Conservation (phyloP, 371 early-diverging fungal genomes). For the Parasitella parasitica region DNA sequence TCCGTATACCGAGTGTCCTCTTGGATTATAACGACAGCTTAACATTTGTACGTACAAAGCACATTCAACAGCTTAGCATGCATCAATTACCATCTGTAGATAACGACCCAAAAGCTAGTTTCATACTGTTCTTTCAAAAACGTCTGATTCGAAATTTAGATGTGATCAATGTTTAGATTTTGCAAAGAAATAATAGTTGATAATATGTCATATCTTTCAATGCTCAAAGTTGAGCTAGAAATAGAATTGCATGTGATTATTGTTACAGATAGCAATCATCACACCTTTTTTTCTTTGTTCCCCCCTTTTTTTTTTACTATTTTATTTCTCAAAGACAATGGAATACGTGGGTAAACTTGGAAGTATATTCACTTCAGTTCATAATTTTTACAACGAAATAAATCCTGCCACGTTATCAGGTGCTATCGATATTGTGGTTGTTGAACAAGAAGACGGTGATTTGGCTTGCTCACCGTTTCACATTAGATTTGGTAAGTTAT, state of each 20-base stretch:
- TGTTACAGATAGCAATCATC: background rate
- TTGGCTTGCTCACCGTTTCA: slow-evolving; percentile 95
- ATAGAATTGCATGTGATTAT: background rate
- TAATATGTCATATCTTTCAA: too few species aligned
- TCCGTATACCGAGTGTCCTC: slow-evolving; percentile 7
- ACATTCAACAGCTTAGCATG: background rate
- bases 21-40: background rate
- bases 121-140: background rate
- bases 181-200: background rate
- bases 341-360: slow-evolving; percentile 41
- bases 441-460: slow-evolving; percentile 79
- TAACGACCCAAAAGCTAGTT: background rate
- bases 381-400: slow-evolving; percentile 93
- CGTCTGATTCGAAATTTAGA: background rate
- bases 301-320: background rate
- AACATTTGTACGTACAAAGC: background rate
- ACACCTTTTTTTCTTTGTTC: background rate
- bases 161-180: background rate
- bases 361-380: slow-evolving; percentile 69
- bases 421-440: slow-evolving; percentile 97
- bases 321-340: slow-evolving; percentile 12
- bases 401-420: slow-evolving; percentile 98
- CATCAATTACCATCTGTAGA: background rate
- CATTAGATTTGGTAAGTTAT: slow-evolving; percentile 96
- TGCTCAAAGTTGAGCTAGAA: too few species aligned